A percentile compares a stretch with the other conserved stretches of the same genome.
phyloP scores from a whole-genome alignment of 495 filamentous ascomycete species.

The Peziza echinospora region DNA sequence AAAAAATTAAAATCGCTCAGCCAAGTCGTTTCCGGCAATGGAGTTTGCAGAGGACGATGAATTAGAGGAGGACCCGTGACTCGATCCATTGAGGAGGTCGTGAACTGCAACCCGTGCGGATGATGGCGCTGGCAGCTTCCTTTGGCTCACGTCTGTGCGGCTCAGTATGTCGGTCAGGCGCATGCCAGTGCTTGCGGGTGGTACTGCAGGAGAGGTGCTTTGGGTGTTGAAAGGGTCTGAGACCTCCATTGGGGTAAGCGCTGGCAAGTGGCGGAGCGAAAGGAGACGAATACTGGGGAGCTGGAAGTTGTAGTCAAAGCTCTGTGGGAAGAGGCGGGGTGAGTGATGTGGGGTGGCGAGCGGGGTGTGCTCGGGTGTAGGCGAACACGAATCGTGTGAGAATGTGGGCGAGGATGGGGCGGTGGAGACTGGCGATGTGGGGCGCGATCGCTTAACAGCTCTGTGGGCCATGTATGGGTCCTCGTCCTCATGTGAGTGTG shows the following conservation, averaged over 20 bases:
- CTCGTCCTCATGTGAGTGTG: conserved; percentile 68
- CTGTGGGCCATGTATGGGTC: conserved; percentile 45
- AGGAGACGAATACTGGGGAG: conserved; percentile 78
- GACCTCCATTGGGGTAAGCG: conserved; percentile 75
- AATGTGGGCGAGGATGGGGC: conserved; percentile 95
- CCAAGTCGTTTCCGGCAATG: conserved; percentile 17
- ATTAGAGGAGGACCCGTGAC: conserved; percentile 7
- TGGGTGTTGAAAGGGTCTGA: conserved; percentile 27
- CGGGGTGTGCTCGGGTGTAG: conserved; percentile 90
- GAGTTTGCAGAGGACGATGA: conserved; percentile 19
- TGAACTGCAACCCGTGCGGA: conserved; percentile 67
- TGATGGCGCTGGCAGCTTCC: conserved; percentile 84
- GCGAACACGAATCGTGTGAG: conserved; percentile 86
- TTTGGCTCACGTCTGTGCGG: conserved; percentile 59
- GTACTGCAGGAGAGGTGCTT: conserved; percentile 9
- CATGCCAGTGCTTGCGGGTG: conserved; percentile 36
- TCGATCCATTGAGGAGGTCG: conserved; percentile 47
- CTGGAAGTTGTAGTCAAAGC: conserved; percentile 39
- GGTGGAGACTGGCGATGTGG: conserved; percentile 82
- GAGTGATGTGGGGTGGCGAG: conserved; percentile 91
- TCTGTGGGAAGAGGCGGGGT: conserved; percentile 63
- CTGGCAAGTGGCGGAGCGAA: conserved; percentile 69
- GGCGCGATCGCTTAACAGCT: conserved; percentile 65
- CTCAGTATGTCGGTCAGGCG: conserved; percentile 72
- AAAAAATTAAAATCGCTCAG: conserved; percentile 19